Base-by-base conservation (phyloP, 257 asterid genomes). In the Nicotiana undulata region DNA sequence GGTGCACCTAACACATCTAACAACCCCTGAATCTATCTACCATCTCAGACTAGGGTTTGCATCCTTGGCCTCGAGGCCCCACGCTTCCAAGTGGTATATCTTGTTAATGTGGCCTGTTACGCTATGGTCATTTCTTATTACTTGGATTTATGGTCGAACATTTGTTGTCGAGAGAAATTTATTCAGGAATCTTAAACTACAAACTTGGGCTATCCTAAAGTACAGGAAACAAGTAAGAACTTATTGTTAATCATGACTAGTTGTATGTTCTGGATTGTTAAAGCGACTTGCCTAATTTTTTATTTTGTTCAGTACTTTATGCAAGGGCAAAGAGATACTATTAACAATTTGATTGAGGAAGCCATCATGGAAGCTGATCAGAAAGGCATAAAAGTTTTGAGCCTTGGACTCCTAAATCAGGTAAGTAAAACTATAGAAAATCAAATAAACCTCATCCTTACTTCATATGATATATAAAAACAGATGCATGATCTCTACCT, bases 341-440 rank as follows among this genome's bases (percentile, higher is more conserved):
- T 93, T 86, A 93, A 89, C 64, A 32, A 80, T 65, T 80, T 93
- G 13, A 90, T 94, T 63, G 90, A 93, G 82, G 93, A 91, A 77
- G 97, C 97, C 60, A 83, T 94, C 83, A 79, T 87, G 8, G 91
- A 89, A 56, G 98, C 97, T 4, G 91, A 90, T 18, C 83, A 56
- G 8, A 86, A 84, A 81, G 98, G 97, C 9, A 84, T 59, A 56
- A 93, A 91, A 79, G 92, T 93, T 34, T 12, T 94, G 52, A 90
- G 91, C 80, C 91, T 94, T 53, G 97, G 98, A 81, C 90, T 94
- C 59, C 78, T 88, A 15, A 94, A 94, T 83, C 97, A 93, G 92
- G 98, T 82, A 72, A 82, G 85, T 20, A 11, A 8, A 37, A 34
- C 46, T 40, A 40, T 40, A 17, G 6, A 53, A 16, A 16, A 53